Percentiles rank a stretch among this genome's conserved stretches.
phyloP scores from a whole-genome alignment of 805 yeast species.

The Candida orba region DNA sequence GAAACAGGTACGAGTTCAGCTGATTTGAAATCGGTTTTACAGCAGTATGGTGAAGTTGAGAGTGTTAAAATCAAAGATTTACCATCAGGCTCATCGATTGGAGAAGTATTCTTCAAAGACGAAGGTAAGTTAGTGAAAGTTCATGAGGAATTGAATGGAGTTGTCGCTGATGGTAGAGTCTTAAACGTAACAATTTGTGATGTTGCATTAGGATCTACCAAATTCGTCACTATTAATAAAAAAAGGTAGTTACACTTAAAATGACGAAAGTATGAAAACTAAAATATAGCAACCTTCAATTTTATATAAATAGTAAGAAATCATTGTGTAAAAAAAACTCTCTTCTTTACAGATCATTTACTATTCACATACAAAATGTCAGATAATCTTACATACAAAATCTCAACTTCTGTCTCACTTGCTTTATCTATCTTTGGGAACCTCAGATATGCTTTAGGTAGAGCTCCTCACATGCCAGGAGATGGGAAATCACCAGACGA shows the following conservation, averaged over 20 bases:
- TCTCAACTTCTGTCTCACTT: slow-evolving; percentile 45
- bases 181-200: slow-evolving; percentile 27
- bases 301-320: no score
- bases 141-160: slow-evolving; percentile 30
- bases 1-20: slow-evolving; percentile 24
- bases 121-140: slow-evolving; percentile 27
- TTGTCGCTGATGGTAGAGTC: slow-evolving; percentile 41
- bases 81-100: slow-evolving; percentile 33
- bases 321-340: no score
- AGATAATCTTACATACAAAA: slow-evolving; percentile 27
- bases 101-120: slow-evolving; percentile 28
- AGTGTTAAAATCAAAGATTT: slow-evolving; percentile 27
- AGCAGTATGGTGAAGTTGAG: slow-evolving; percentile 18
- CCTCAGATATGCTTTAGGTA: slow-evolving; percentile 49
- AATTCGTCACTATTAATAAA: background rate
- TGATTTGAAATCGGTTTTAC: slow-evolving; percentile 24
- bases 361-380: background rate
- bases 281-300: no score
- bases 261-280: background rate
- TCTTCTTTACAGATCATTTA: no score
- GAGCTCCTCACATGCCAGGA: slow-evolving; percentile 23
- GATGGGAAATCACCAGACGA: slow-evolving; percentile 23
- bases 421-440: slow-evolving; percentile 37
- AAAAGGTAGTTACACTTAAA: background rate
- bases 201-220: slow-evolving; percentile 1